Base-by-base conservation (phyloP, 768 basidiomycete species). In the Stropharia rugosoannulata region DNA sequence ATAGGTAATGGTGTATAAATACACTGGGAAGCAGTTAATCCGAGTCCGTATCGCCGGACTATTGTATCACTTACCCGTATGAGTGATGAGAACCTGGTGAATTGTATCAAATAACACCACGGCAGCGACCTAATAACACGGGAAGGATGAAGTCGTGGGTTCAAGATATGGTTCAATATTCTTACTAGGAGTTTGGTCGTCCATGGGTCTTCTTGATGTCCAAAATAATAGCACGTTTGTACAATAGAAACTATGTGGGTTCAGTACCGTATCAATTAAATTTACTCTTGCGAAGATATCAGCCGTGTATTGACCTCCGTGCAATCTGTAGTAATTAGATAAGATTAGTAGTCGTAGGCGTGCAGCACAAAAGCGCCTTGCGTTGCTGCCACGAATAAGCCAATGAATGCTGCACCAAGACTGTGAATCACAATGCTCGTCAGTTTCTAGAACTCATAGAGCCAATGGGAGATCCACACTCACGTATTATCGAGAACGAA, bases 191-290 rank as follows among this genome's bases (percentile, higher is more conserved):
- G 50, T 60, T 78, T 81, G 54, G 76, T 69, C 12, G 72, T 67
- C 80, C 80, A 83, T 22, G 66, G 61, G 63, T 85, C 84, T 22
- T 67, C 70, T 50, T 80, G 77, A 62, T 84, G 75, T 13, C 68
- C 72, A 54, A 67, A 84, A 60, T 85, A 86, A 58, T 78, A 83
- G 73, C 75, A 82, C 1, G 76, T 73, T 64, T 86, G 84, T 27
- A 84, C 67, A 39, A 72, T 72, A 6, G 80, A 80, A n/a, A 84
- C 84, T 86, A 42, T 35, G 6, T 16, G 6, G 15, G 27, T 15
- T 1, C 4, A 27, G 25, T 22, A 22, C 22, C 5, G 11, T 15
- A 22, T n/a, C 7, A 27, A 10, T 11, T 27, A 29, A 12, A 13
- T 27, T 5, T n/a, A 11, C 22, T 10, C 45, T 10, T 46, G 22